Percentiles rank a stretch among this genome's conserved stretches.
phyloP scores from a whole-genome alignment of 257 asterid genomes.

The Ligustrum vulgare region DNA sequence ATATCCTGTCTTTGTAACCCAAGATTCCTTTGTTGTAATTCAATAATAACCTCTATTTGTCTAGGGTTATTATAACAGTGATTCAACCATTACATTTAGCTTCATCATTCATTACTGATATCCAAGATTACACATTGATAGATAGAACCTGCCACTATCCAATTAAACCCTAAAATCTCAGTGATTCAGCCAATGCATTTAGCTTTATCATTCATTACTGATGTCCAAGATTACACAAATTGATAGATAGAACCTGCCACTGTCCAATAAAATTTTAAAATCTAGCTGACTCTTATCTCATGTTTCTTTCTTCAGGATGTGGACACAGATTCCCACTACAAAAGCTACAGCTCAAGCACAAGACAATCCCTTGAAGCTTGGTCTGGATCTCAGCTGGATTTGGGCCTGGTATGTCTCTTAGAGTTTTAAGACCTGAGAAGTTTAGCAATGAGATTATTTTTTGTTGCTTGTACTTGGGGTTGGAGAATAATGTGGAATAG shows the following conservation, averaged over 20 bases:
- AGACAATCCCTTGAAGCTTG: conserved; percentile 88
- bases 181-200: conserved; percentile 5
- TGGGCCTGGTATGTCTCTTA: conserved; percentile 77
- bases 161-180: background rate
- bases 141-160: background rate
- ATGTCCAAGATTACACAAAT: background rate
- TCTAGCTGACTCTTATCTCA: conserved; percentile 20
- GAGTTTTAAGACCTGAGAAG: background rate
- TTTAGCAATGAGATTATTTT: background rate
- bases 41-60: background rate
- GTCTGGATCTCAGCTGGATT: conserved; percentile 85
- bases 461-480: background rate
- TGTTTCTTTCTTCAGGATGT: conserved; percentile 54
- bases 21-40: conserved; percentile 4
- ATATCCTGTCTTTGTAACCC: background rate
- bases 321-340: conserved; percentile 70
- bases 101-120: too few species aligned
- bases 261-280: background rate
- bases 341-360: conserved; percentile 71
- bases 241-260: background rate
- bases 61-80: background rate
- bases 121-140: background rate
- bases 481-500: background rate
- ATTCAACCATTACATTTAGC: background rate
- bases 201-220: conserved; percentile 9